Percentiles rank a stretch among this genome's conserved stretches.
These are phyloP conservation scores for Hortaea werneckii DNA, from an alignment of 2,329 filamentous ascomycete species.

Conservation along the genomic window DNA sequence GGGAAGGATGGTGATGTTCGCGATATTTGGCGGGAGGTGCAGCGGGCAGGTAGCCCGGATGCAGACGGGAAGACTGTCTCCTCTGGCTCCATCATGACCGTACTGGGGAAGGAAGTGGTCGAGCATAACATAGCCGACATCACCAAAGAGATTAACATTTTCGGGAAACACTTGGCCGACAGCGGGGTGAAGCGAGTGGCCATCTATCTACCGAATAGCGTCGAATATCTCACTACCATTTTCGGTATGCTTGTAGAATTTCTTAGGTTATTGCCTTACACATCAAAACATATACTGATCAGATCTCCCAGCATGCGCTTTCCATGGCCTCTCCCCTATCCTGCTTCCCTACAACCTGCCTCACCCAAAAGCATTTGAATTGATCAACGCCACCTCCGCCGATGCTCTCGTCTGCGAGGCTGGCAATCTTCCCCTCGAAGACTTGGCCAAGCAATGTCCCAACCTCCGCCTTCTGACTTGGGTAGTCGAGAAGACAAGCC, in stretches of 20 bases:
- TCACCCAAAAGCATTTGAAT: slow-evolving; percentile 56
- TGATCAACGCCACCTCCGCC: slow-evolving; percentile 62
- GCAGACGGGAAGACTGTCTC: slow-evolving; percentile 52
- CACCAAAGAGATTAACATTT: slow-evolving; percentile 75
- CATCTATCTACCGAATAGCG: slow-evolving; percentile 84
- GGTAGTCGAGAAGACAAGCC: slow-evolving; percentile 84
- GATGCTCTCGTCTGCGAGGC: slow-evolving; percentile 78
- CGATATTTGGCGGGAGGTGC: slow-evolving; percentile 74
- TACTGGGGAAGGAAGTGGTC: slow-evolving; percentile 63
- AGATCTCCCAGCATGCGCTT: slow-evolving; percentile 58
- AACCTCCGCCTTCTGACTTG: slow-evolving; percentile 72
- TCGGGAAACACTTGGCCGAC: slow-evolving; percentile 61
- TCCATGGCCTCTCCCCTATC: slow-evolving; percentile 74
- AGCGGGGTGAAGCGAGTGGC: slow-evolving; percentile 62
- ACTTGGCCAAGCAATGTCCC: slow-evolving; percentile 58
- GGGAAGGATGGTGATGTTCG: slow-evolving; percentile 83
- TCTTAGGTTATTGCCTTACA: neutral
- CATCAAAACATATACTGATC: slow-evolving; percentile 3
- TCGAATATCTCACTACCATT: slow-evolving; percentile 71
- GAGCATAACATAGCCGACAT: slow-evolving; percentile 64
- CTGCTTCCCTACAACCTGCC: slow-evolving; percentile 74
- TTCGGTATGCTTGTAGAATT: slow-evolving; percentile 44
- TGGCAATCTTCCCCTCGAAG: slow-evolving; percentile 73
- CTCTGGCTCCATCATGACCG: slow-evolving; percentile 62
- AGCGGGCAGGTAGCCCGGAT: slow-evolving; percentile 39